Evolutionary conservation across 345 rosid species (phyloP), one percentile per base, ranked within the genome.

Genomic region (Lepidium africanum): DNA sequence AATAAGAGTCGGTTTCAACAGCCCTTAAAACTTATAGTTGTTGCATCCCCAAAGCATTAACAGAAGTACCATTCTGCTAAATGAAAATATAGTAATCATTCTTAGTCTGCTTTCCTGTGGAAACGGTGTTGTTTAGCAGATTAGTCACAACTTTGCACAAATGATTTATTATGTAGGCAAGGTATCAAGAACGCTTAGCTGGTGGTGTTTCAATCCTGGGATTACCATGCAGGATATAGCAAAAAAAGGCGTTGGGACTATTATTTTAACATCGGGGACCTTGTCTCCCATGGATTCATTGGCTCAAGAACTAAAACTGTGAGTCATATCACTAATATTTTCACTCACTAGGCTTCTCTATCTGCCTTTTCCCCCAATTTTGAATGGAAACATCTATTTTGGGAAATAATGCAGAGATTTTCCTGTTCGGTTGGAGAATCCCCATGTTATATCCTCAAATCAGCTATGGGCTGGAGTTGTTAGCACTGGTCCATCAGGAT

Each of bases 201-300:
- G 99, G 97, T 94, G 99, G 99, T 94, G 99, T 80, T 94, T 94
- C 81, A 94, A 83, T 86, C 99, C 99, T 58, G 99, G 97, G 73
- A 75, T 91, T 68, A 87, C 97, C 36, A 89, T 94, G 99, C 85
- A 84, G 82, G 91, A 82, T 70, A 83, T 94, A 69, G 75, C 88
- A 30, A 71, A 66, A 63, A 50, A 83, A 82, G 95, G 91, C 55
- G 96, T 89, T 72, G 88, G 92, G 57, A 87, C 99, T 69, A 84
- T 94, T 63, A 77, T 94, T 66, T 78, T 94, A 76, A 94, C 99
- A 70, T 94, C 97, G n/a, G 99, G 97, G 69, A 91, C 99, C 47
- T 80, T 94, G 69, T 89, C 97, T 42, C 99, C 99, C 30, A 53
- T 94, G 88, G 96, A 94, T 73, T 89, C 95, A 38, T 83, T 94